phyloP scores from a whole-genome alignment of 1,284 basidiomycete genomes.

The Vanrija sp. region DNA sequence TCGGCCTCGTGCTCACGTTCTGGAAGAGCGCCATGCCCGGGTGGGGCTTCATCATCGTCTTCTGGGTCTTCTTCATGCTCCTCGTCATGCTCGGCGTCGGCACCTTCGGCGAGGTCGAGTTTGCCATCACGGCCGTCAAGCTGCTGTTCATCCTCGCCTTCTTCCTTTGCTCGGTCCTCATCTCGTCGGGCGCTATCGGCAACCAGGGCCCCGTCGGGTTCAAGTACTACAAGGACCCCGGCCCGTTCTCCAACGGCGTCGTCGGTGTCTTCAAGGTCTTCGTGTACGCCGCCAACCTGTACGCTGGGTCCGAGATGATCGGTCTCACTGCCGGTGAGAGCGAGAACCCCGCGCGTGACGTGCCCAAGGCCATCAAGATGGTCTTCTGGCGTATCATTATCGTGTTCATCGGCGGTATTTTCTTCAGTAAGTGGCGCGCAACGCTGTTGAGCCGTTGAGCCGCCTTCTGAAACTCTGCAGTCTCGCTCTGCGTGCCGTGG shows the following conservation, averaged over 20 bases:
- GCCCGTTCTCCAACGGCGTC: constrained; percentile 29
- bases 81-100: not conserved
- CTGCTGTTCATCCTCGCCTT: not conserved
- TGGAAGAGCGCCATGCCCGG: not conserved
- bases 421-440: not conserved
- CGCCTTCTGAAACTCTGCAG: constrained; percentile 9
- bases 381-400: constrained; percentile 73
- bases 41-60: not conserved
- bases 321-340: constrained; percentile 56
- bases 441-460: not conserved
- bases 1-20: not conserved
- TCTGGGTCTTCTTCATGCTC: not conserved
- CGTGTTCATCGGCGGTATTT: constrained; percentile 57
- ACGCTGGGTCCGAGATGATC: constrained; percentile 45
- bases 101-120: not conserved
- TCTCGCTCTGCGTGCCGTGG: not conserved
- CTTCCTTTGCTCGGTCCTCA: not conserved
- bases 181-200: not conserved
- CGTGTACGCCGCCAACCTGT: constrained; percentile 23
- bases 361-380: constrained; percentile 68
- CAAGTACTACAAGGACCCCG: not conserved
- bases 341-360: constrained; percentile 62
- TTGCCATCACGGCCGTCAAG: not conserved
- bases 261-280: constrained; percentile 63
- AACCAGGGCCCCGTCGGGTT: not conserved